Evolutionary conservation across 1,139 yeast species (phyloP).

Genomic region (Schwanniomyces etchellsii): DNA sequence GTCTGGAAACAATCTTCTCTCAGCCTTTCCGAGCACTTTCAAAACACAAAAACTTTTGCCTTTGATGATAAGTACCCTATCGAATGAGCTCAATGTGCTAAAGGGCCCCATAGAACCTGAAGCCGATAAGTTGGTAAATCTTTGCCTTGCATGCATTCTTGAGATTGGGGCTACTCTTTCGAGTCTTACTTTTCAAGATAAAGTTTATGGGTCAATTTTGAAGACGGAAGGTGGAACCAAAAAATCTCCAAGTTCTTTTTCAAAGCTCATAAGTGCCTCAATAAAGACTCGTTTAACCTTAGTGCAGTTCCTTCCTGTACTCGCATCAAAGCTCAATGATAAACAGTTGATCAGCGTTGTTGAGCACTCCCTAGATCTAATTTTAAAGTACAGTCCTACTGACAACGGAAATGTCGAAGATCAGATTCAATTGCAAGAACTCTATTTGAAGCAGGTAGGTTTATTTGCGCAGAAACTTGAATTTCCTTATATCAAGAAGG

Average conservation of each 20-base stretch:
- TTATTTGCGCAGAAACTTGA: constrained; percentile 48
- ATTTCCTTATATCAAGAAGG: constrained; percentile 68
- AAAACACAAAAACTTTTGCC: constrained; percentile 74
- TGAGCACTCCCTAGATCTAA: constrained; percentile 23
- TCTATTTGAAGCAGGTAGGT: constrained; percentile 42
- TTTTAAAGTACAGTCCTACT: constrained; percentile 21
- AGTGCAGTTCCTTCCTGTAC: constrained; percentile 48
- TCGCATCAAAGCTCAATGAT: constrained; percentile 49
- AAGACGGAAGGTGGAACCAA: constrained; percentile 25
- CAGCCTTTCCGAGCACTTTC: constrained; percentile 66
- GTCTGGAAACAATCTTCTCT: constrained; percentile 34
- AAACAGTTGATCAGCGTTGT: constrained; percentile 33
- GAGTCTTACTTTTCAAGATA: constrained; percentile 71
- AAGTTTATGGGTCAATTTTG: constrained; percentile 40
- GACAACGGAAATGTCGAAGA: constrained; percentile 1
- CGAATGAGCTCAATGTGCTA: constrained; percentile 26
- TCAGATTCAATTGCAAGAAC: constrained; percentile 50
- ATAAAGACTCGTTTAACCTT: constrained; percentile 35
- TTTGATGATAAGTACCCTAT: constrained; percentile 45
- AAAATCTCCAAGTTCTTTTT: constrained; percentile 26
- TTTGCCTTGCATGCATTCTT: constrained; percentile 52
- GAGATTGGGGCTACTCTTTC: constrained; percentile 66
- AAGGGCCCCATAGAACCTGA: constrained; percentile 13
- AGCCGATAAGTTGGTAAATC: constrained; percentile 39
- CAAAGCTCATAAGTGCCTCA: constrained; percentile 35